These are phyloP conservation scores for Epichloe sylvatica DNA, from an alignment of 2,329 filamentous ascomycete species.

Conservation along the genomic window DNA sequence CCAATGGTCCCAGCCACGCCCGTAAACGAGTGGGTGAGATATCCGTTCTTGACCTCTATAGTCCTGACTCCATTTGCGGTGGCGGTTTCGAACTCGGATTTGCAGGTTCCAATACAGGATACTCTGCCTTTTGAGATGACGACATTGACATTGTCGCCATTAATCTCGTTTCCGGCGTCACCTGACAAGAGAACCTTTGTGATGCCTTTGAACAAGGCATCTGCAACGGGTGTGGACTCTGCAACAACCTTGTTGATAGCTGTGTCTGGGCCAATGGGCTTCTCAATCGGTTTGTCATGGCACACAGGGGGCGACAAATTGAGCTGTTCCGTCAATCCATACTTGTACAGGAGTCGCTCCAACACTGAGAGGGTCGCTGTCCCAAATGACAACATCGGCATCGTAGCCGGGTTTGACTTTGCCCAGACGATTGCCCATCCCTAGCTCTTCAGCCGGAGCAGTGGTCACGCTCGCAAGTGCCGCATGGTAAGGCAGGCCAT, in stretches of 20 bases:
- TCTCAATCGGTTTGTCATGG: constrained; percentile 33
- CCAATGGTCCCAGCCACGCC: constrained; percentile 47
- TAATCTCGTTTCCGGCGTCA: constrained; percentile 21
- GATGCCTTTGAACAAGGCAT: constrained; percentile 44
- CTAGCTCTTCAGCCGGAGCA: constrained; percentile 43
- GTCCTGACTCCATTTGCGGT: constrained; percentile 19
- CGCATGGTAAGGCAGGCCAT: constrained; percentile 46
- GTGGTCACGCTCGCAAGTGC: constrained; percentile 45
- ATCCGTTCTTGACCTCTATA: constrained; percentile 41
- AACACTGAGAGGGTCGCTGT: constrained; percentile 46
- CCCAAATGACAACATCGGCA: constrained; percentile 48
- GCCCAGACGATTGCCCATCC: constrained; percentile 42
- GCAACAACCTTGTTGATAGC: constrained; percentile 28
- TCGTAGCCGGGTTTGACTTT: constrained; percentile 49
- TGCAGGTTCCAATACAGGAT: constrained; percentile 41
- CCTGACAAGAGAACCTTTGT: constrained; percentile 35
- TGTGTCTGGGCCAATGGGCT: constrained; percentile 26
- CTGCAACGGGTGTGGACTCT: constrained; percentile 22
- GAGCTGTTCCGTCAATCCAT: constrained; percentile 48
- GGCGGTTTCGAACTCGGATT: constrained; percentile 26
- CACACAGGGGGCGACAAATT: constrained; percentile 38
- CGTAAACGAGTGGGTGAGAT: constrained; percentile 46
- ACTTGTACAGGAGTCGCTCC: constrained; percentile 47
- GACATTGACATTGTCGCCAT: constrained; percentile 29
- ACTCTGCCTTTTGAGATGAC: constrained; percentile 40